A percentile compares a stretch with the other conserved stretches of the same genome.
These are phyloP conservation scores for rapeseed (Brassica napus) DNA, from an alignment of 345 rosid species.

Conservation along the genomic window DNA sequence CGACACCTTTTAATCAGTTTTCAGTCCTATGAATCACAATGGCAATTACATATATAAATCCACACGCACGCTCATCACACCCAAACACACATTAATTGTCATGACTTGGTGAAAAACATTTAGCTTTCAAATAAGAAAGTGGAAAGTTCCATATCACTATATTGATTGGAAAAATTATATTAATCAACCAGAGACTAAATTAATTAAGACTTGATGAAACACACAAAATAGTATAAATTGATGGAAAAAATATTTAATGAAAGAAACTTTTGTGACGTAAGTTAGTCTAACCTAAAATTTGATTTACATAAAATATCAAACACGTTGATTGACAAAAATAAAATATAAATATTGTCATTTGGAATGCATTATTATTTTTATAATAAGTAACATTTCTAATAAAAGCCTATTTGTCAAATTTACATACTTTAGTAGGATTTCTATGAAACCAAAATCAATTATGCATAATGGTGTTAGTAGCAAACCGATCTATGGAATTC, in stretches of 20 bases:
- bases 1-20: neutral
- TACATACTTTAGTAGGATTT: neutral
- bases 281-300: neutral
- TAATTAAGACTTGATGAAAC: neutral
- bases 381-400: neutral
- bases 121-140: no score
- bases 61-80: slow-evolving; percentile 24
- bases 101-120: neutral
- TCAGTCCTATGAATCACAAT: slow-evolving; percentile 3
- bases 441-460: neutral
- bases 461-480: neutral
- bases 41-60: slow-evolving; percentile 9
- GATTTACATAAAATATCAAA: neutral
- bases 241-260: neutral
- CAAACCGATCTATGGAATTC: neutral
- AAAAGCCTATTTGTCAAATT: neutral
- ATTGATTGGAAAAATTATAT: neutral
- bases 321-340: neutral
- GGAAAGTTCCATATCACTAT: neutral
- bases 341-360: neutral
- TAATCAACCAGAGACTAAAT: neutral
- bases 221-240: neutral
- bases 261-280: neutral
- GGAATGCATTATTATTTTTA: neutral
- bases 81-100: slow-evolving; percentile 13